These are phyloP conservation scores for Pythium oligandrum DNA, from an alignment of 352 stramenopile species.

Conservation along the genomic window DNA sequence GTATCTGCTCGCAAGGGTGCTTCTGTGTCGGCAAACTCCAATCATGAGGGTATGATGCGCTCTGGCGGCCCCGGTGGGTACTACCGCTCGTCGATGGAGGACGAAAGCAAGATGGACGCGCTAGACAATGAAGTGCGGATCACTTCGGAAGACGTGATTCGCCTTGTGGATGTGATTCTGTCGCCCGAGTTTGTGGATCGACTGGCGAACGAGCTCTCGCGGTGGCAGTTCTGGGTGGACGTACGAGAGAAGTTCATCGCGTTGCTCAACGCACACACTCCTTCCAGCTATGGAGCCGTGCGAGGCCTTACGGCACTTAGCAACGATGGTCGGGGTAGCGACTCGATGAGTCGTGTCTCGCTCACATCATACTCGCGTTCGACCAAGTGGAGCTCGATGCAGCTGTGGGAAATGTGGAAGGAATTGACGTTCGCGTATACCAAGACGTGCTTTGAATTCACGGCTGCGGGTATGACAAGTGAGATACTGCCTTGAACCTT, in stretches of 20 bases:
- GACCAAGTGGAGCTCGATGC: slow-evolving; percentile 69
- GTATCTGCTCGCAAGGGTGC: background rate
- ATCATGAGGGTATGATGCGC: background rate
- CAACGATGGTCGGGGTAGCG: slow-evolving; percentile 6
- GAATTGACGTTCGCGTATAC: slow-evolving; percentile 77
- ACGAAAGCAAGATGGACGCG: slow-evolving; percentile 22
- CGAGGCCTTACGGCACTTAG: slow-evolving; percentile 11
- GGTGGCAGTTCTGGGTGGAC: slow-evolving; percentile 80
- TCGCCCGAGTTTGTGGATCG: slow-evolving; percentile 70
- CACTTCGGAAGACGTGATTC: slow-evolving; percentile 71
- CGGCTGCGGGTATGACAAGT: slow-evolving; percentile 81
- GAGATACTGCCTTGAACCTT: slow-evolving; percentile 13
- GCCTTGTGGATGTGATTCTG: slow-evolving; percentile 67
- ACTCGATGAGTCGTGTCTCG: slow-evolving; percentile 3
- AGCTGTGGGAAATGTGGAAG: slow-evolving; percentile 83
- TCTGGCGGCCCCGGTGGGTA: slow-evolving; percentile 7
- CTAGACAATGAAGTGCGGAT: slow-evolving; percentile 56
- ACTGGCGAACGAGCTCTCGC: slow-evolving; percentile 52
- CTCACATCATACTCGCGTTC: slow-evolving; percentile 13
- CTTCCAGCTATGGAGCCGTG: slow-evolving; percentile 18
- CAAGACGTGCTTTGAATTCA: slow-evolving; percentile 81
- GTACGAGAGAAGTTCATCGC: slow-evolving; percentile 72
- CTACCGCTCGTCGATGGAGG: slow-evolving; percentile 4
- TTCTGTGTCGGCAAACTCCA: background rate
- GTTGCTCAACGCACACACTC: slow-evolving; percentile 22